Conservation (phyloP, 768 basidiomycete genomes). For the Phylloporus sp. region DNA sequence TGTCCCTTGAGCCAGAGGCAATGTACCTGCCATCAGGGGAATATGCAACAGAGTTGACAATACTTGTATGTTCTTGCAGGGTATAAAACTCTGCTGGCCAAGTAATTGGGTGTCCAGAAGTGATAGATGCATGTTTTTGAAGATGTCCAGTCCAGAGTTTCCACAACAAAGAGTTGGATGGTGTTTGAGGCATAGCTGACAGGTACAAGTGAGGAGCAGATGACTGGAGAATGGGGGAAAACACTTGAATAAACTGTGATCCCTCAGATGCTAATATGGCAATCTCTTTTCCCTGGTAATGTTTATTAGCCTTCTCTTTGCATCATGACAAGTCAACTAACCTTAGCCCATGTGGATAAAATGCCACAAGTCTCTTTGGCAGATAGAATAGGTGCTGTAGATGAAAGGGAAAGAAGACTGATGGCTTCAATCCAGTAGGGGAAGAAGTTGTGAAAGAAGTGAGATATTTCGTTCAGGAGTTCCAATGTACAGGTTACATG, state of each 20-base stretch:
- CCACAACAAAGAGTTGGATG: not conserved
- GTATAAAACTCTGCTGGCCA: not conserved
- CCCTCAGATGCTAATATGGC: no score
- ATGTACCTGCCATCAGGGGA: no score
- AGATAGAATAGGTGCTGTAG: not conserved
- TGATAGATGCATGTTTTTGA: no score
- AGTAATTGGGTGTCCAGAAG: not conserved
- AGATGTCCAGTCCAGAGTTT: not conserved
- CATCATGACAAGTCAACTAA: not conserved
- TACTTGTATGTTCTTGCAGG: not conserved
- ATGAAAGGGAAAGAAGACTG: not conserved
- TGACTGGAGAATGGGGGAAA: not conserved
- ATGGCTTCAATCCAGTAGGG: conserved; percentile 4
- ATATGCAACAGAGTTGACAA: no score
- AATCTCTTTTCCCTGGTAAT: not conserved
- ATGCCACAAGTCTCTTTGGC: not conserved
- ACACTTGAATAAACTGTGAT: not conserved
- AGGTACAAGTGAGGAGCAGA: not conserved
- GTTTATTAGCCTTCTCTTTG: not conserved
- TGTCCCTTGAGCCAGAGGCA: no score
- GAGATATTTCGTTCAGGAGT: not conserved
- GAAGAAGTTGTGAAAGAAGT: conserved; percentile 2
- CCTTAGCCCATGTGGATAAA: not conserved
- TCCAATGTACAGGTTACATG: not conserved
- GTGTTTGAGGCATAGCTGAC: not conserved